Conservation (phyloP, 441 rosid species). For the Adansonia grandidieri region DNA sequence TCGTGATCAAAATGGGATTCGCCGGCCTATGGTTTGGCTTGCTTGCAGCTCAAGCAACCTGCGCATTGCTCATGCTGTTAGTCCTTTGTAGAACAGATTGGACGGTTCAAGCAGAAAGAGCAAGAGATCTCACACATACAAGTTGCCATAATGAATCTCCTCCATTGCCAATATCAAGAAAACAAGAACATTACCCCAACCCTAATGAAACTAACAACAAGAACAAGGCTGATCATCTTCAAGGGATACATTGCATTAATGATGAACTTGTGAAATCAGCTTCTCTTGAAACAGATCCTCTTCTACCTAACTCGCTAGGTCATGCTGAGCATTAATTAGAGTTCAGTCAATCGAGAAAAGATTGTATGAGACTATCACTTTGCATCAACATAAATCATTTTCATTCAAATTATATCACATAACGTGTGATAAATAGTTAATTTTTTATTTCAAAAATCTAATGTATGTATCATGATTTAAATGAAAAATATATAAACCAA, state of each 20-base stretch:
- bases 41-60: slow-evolving; percentile 91
- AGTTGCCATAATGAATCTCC: slow-evolving; percentile 21
- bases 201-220: slow-evolving; percentile 25
- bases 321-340: too few species aligned
- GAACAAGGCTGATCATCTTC: slow-evolving; percentile 30
- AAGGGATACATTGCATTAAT: slow-evolving; percentile 41
- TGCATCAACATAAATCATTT: too few species aligned
- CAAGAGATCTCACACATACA: slow-evolving; percentile 58
- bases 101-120: slow-evolving; percentile 71
- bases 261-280: slow-evolving; percentile 33
- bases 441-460: too few species aligned
- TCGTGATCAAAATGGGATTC: slow-evolving; percentile 69
- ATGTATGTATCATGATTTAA: too few species aligned
- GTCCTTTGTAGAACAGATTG: slow-evolving; percentile 83
- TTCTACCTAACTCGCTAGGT: background rate
- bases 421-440: too few species aligned
- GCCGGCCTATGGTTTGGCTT: slow-evolving; percentile 88
- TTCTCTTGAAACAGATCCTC: slow-evolving; percentile 16
- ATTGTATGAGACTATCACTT: too few species aligned
- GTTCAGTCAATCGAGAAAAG: too few species aligned
- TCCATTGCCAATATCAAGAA: slow-evolving; percentile 39
- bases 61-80: slow-evolving; percentile 75
- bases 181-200: slow-evolving; percentile 26
- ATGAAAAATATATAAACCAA: too few species aligned
- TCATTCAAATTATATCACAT: too few species aligned